phyloP scores from a whole-genome alignment of 345 rosid species.

The Theobroma cacao region DNA sequence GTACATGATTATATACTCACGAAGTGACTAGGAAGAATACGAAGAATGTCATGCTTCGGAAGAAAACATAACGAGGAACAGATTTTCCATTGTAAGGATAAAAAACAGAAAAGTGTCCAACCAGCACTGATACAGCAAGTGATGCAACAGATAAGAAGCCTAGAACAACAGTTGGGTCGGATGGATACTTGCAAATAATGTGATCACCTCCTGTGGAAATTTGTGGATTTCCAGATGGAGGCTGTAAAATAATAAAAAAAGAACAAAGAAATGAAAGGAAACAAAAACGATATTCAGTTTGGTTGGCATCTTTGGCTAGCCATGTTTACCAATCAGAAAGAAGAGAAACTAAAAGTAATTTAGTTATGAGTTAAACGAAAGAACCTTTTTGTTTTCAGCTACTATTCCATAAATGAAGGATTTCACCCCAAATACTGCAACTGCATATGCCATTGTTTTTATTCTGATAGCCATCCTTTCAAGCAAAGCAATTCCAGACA shows the following conservation, averaged over 20 bases:
- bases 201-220: not conserved
- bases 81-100: slow-evolving; percentile 28
- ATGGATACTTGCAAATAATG: slow-evolving; percentile 30
- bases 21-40: slow-evolving; percentile 25
- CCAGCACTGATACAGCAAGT: slow-evolving; percentile 13
- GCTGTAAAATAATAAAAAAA: slow-evolving; percentile 11
- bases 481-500: not conserved
- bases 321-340: not conserved
- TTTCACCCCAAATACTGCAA: slow-evolving; percentile 17
- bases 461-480: slow-evolving; percentile 21
- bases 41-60: slow-evolving; percentile 16
- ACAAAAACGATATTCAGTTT: not conserved
- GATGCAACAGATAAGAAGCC: slow-evolving; percentile 26
- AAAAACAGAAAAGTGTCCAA: slow-evolving; percentile 19
- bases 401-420: slow-evolving; percentile 22
- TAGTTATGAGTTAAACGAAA: no score
- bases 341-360: no score
- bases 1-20: not conserved
- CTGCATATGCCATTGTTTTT: slow-evolving; percentile 13
- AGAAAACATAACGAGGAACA: slow-evolving; percentile 21
- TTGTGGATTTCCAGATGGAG: slow-evolving; percentile 17
- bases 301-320: no score
- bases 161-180: slow-evolving; percentile 22
- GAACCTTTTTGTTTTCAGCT: slow-evolving; percentile 30
- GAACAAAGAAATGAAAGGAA: not conserved